phyloP scores from a whole-genome alignment of 2,329 filamentous ascomycete species.

The Boeremia exigua region DNA sequence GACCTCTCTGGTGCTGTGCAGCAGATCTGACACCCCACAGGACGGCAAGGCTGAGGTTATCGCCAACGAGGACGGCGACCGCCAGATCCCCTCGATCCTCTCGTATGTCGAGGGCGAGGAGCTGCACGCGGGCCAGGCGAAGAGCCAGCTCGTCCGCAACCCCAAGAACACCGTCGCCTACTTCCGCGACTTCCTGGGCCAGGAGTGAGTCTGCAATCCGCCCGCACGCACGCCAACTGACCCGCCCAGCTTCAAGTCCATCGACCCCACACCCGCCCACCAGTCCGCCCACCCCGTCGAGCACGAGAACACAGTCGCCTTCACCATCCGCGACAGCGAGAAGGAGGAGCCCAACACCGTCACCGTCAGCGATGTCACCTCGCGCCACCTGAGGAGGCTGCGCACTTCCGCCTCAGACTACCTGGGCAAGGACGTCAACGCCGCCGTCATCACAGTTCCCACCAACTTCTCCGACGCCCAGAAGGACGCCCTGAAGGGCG shows the following conservation, averaged over 20 bases:
- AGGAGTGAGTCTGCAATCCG: constrained; percentile 69
- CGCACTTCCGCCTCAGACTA: constrained; percentile 86
- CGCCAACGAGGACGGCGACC: constrained; percentile 99
- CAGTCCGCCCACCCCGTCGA: constrained; percentile 89
- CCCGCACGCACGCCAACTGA: constrained; percentile 22
- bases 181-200: constrained; percentile 94
- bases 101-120: constrained; percentile 97
- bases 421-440: constrained; percentile 89
- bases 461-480: constrained; percentile 92
- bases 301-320: constrained; percentile 72
- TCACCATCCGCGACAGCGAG: constrained; percentile 79
- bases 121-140: constrained; percentile 95
- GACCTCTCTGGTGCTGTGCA: neutral
- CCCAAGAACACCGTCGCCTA: constrained; percentile 90
- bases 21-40: constrained; percentile 42
- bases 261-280: constrained; percentile 95
- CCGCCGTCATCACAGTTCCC: constrained; percentile 92
- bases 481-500: constrained; percentile 77
- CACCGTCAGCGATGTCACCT: constrained; percentile 79
- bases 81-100: constrained; percentile 92
- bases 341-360: constrained; percentile 66
- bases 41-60: constrained; percentile 98
- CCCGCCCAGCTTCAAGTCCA: constrained; percentile 77
- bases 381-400: constrained; percentile 83
- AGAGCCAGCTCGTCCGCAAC: constrained; percentile 91